Conservation (phyloP, 331 rosid species). For the Prunus yedoensis region DNA sequence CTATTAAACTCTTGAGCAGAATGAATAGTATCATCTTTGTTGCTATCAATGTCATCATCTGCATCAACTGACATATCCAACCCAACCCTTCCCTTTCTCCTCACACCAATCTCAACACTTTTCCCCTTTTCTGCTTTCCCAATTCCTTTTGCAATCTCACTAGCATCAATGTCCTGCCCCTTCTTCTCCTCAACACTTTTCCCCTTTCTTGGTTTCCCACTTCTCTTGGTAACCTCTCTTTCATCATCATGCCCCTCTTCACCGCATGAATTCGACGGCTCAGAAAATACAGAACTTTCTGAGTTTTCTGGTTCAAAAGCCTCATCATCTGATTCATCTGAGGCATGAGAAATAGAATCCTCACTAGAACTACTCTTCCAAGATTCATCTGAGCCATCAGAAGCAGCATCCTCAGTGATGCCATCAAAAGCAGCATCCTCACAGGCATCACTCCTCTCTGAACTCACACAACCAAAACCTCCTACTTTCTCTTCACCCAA, state of each 20-base stretch:
- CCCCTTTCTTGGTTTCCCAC: too few relatives aligned
- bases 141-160: too few relatives aligned
- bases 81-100: background rate
- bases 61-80: background rate
- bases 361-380: background rate
- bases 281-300: background rate
- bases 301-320: background rate
- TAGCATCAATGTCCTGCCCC: background rate
- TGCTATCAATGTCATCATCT: background rate
- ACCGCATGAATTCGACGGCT: background rate
- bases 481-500: background rate
- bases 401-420: too few relatives aligned
- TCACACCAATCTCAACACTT: background rate
- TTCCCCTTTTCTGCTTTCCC: background rate
- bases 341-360: background rate
- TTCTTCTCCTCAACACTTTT: background rate
- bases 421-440: background rate
- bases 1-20: background rate
- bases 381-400: background rate
- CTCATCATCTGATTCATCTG: background rate
- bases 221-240: background rate
- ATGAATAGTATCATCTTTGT: background rate
- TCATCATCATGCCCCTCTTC: background rate
- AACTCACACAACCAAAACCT: background rate
- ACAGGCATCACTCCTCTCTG: background rate